Conservation (phyloP, 208 protist genomes). For the Entamoeba moshkovskii region DNA sequence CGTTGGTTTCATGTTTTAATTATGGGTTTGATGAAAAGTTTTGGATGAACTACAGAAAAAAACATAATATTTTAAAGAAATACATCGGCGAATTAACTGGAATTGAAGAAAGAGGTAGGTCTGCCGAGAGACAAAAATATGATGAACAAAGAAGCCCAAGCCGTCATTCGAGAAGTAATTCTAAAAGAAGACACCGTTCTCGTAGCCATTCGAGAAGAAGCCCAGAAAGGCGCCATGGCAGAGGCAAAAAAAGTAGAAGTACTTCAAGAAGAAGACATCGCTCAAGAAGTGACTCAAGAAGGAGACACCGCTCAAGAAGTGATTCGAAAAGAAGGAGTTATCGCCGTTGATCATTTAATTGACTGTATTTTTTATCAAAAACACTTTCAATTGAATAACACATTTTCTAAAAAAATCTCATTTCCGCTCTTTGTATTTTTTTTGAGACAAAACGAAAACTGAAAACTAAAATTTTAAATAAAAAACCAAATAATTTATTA, state of each 20-base stretch:
- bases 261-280: neutral
- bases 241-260: neutral
- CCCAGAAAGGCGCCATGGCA: neutral
- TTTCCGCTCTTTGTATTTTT: no score
- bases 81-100: neutral
- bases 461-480: no score
- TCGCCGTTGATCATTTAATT: no score
- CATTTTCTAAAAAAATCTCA: no score
- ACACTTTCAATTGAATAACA: no score
- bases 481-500: no score
- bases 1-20: neutral
- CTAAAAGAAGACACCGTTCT: neutral
- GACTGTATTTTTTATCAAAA: no score
- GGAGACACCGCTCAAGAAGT: neutral
- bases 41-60: neutral
- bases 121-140: neutral
- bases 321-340: neutral
- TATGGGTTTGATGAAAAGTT: neutral
- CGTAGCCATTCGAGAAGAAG: neutral
- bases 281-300: neutral
- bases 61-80: neutral
- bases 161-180: neutral
- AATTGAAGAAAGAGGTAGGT: neutral
- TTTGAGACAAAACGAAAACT: no score
- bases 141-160: neutral